A percentile compares a stretch with the other conserved stretches of the same genome.
These are phyloP conservation scores for Ophiocordyceps sinensis DNA, from an alignment of 2,329 filamentous ascomycete genomes.

Conservation along the genomic window DNA sequence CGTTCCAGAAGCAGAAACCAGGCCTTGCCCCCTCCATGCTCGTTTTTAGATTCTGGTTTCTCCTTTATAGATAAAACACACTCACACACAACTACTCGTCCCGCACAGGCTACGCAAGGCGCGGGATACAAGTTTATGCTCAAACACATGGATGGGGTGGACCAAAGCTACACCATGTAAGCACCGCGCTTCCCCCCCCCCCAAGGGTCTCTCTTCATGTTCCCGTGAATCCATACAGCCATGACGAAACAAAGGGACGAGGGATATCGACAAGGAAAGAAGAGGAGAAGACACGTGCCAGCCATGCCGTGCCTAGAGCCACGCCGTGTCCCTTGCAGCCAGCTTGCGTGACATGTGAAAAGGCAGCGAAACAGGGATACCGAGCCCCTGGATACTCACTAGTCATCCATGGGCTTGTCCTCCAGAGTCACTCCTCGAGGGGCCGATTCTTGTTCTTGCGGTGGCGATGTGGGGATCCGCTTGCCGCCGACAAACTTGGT, in stretches of 20 bases:
- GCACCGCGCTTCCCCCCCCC: neutral
- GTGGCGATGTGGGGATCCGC: constrained; percentile 19
- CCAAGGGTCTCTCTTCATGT: constrained; percentile 1
- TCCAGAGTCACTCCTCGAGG: constrained; percentile 34
- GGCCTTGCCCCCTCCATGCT: too few species aligned
- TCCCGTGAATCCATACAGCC: constrained; percentile 5
- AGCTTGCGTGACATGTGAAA: neutral
- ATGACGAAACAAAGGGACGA: constrained; percentile 1
- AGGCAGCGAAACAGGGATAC: neutral
- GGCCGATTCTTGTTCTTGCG: constrained; percentile 7
- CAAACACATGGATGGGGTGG: too few species aligned
- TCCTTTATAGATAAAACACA: too few species aligned
- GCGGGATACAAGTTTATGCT: too few species aligned
- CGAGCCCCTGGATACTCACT: neutral
- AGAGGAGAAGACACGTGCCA: neutral
- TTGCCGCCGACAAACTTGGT: constrained; percentile 34
- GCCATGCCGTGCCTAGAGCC: too few species aligned
- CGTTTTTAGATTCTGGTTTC: too few species aligned
- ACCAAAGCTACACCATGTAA: neutral
- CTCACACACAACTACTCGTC: too few species aligned
- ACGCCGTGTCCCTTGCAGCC: too few species aligned
- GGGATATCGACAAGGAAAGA: neutral
- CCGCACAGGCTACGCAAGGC: too few species aligned
- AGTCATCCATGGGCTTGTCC: constrained; percentile 36
- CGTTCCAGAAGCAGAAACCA: too few species aligned